Conservation (phyloP, 176 grass and related monocot species). For the Cocos nucifera region DNA sequence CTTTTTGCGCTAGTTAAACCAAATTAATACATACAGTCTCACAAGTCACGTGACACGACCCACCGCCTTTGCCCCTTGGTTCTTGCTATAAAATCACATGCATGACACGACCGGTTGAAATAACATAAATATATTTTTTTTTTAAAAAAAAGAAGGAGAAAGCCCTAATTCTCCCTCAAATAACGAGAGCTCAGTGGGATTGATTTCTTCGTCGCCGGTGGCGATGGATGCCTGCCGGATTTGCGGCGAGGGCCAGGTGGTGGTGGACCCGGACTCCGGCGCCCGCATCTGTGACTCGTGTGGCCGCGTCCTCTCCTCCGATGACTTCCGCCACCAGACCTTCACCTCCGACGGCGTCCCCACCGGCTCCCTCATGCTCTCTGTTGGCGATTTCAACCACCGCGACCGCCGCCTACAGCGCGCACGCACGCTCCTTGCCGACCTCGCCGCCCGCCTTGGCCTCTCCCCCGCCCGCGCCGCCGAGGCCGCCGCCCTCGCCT, state of each 20-base stretch:
- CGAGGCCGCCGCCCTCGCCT: slow-evolving; percentile 39
- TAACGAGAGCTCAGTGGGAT: too few relatives aligned
- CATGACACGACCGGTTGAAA: too few relatives aligned
- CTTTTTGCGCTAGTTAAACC: too few relatives aligned
- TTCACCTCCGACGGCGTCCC: slow-evolving; percentile 32
- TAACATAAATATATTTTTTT: too few relatives aligned
- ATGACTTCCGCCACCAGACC: slow-evolving; percentile 35
- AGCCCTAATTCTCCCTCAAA: too few relatives aligned
- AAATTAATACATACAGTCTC: too few relatives aligned
- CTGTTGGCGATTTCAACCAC: slow-evolving; percentile 25
- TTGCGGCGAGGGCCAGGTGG: slow-evolving; percentile 27
- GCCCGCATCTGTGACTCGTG: slow-evolving; percentile 35
- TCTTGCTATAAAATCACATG: too few relatives aligned
- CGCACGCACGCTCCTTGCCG: slow-evolving; percentile 22
- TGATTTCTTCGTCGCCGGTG: slow-evolving; percentile 3
- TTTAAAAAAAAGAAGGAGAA: too few relatives aligned
- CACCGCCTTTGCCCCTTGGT: too few relatives aligned
- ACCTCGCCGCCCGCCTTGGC: slow-evolving; percentile 33
- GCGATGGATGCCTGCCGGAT: slow-evolving; percentile 11
- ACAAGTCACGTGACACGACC: too few relatives aligned
- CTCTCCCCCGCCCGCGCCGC: slow-evolving; percentile 21
- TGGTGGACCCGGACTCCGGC: slow-evolving; percentile 39
- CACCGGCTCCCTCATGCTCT: slow-evolving; percentile 19
- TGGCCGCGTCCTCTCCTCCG: slow-evolving; percentile 21
- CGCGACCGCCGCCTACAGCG: slow-evolving; percentile 35